phyloP scores from a whole-genome alignment of 495 filamentous ascomycete genomes.

The Penicillium angulare region DNA sequence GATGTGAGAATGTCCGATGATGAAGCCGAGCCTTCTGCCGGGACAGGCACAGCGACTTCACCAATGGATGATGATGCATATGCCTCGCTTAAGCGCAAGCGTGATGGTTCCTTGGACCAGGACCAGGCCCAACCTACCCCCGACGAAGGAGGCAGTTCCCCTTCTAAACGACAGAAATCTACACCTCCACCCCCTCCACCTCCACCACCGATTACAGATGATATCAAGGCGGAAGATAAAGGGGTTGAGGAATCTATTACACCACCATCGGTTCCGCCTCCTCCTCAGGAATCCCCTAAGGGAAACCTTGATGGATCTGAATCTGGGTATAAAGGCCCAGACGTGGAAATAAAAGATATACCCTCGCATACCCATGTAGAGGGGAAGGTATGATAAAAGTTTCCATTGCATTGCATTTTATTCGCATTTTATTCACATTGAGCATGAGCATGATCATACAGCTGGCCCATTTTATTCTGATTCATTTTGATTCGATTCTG shows the following conservation, averaged over 20 bases:
- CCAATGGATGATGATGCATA: slow-evolving; percentile 25
- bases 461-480: too few relatives aligned
- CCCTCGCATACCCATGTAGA: too few relatives aligned
- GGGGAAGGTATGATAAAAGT: too few relatives aligned
- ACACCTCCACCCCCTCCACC: slow-evolving; percentile 35
- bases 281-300: slow-evolving; percentile 14
- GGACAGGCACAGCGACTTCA: slow-evolving; percentile 17
- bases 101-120: slow-evolving; percentile 52
- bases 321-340: not conserved
- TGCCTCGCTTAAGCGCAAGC: slow-evolving; percentile 23
- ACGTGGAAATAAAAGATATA: slow-evolving; percentile 7
- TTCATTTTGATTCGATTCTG: too few relatives aligned
- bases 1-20: slow-evolving; percentile 57
- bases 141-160: slow-evolving; percentile 29
- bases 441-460: too few relatives aligned
- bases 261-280: slow-evolving; percentile 24
- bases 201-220: slow-evolving; percentile 26
- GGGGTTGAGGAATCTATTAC: slow-evolving; percentile 22
- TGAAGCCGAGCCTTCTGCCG: slow-evolving; percentile 35
- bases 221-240: not conserved
- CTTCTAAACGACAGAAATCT: slow-evolving; percentile 40
- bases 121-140: slow-evolving; percentile 31
- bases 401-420: too few relatives aligned
- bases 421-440: too few relatives aligned
- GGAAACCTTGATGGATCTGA: slow-evolving; percentile 1